Percentiles rank a stretch among this genome's conserved stretches.
Evolutionary conservation across 257 asterid genomes (phyloP).

Genomic region (Petrea volubilis): DNA sequence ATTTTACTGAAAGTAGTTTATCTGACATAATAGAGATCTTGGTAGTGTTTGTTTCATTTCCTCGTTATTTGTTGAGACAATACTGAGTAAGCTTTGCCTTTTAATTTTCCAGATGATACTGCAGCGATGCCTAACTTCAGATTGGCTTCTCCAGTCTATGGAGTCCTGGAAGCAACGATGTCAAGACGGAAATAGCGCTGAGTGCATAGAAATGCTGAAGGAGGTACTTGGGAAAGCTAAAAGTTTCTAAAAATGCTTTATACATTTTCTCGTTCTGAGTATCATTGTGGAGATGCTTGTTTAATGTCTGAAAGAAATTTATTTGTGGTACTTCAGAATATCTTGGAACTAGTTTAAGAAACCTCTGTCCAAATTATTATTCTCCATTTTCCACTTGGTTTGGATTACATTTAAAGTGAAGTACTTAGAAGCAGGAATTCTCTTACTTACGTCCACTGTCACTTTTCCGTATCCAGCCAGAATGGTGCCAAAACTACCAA

Average conservation of each 20-base stretch:
- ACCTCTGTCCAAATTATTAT: background rate
- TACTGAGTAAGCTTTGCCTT: constrained; percentile 22
- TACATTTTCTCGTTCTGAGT: background rate
- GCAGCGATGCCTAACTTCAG: constrained; percentile 52
- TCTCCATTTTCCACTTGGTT: constrained; percentile 17
- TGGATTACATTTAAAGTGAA: constrained; percentile 10
- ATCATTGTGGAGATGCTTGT: constrained; percentile 19
- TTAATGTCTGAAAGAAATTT: constrained; percentile 16
- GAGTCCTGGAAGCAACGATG: constrained; percentile 79
- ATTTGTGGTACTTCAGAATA: constrained; percentile 7
- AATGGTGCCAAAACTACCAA: constrained; percentile 2
- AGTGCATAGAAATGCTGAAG: constrained; percentile 72
- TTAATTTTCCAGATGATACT: constrained; percentile 70
- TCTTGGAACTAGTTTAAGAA: background rate
- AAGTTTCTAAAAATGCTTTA: background rate
- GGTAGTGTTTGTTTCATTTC: constrained; percentile 15
- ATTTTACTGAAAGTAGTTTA: background rate
- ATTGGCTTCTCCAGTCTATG: constrained; percentile 63
- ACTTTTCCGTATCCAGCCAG: background rate
- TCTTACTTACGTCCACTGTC: background rate
- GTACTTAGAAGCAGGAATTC: background rate
- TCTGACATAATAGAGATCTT: background rate
- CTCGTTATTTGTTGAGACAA: background rate
- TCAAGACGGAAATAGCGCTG: constrained; percentile 76
- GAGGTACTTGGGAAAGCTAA: constrained; percentile 57